Evolutionary conservation across 2,329 filamentous ascomycete species (phyloP).

Genomic region (Diplodia seriata): DNA sequence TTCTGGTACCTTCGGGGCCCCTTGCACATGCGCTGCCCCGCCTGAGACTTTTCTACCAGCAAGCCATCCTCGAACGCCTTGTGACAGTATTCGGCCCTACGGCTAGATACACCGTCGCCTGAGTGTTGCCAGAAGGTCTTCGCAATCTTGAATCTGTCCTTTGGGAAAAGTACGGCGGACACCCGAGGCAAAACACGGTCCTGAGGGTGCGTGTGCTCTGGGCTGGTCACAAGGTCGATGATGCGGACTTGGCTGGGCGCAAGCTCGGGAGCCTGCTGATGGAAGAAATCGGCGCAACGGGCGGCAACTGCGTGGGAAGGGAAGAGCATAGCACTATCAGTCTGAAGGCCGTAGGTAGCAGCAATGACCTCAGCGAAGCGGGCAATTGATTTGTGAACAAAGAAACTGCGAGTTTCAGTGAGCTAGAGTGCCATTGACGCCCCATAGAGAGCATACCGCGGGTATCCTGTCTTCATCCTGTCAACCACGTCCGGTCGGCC

Average conservation of each 20-base stretch:
- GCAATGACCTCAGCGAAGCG: constrained; percentile 74
- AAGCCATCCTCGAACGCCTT: constrained; percentile 74
- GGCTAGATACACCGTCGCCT: constrained; percentile 89
- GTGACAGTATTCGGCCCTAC: constrained; percentile 88
- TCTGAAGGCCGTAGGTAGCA: constrained; percentile 65
- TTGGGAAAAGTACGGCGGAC: constrained; percentile 70
- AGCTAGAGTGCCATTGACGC: background rate
- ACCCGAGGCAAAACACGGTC: constrained; percentile 53
- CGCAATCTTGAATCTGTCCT: constrained; percentile 71
- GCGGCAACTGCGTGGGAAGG: constrained; percentile 73
- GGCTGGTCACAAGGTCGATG: constrained; percentile 69
- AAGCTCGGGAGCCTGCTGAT: constrained; percentile 62
- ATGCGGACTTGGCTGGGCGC: constrained; percentile 59
- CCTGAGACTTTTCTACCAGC: constrained; percentile 59
- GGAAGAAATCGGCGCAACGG: constrained; percentile 77
- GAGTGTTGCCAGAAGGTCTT: constrained; percentile 98
- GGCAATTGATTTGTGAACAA: constrained; percentile 83
- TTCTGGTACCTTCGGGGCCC: constrained; percentile 84
- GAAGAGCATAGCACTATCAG: constrained; percentile 80
- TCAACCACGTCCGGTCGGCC: constrained; percentile 84
- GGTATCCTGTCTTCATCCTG: constrained; percentile 90
- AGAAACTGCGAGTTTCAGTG: constrained; percentile 68
- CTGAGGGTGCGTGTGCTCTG: constrained; percentile 58
- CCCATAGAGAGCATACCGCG: constrained; percentile 63
- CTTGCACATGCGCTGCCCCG: constrained; percentile 59